phyloP scores from a whole-genome alignment of 768 basidiomycete species.

The Lentinula raphanica region DNA sequence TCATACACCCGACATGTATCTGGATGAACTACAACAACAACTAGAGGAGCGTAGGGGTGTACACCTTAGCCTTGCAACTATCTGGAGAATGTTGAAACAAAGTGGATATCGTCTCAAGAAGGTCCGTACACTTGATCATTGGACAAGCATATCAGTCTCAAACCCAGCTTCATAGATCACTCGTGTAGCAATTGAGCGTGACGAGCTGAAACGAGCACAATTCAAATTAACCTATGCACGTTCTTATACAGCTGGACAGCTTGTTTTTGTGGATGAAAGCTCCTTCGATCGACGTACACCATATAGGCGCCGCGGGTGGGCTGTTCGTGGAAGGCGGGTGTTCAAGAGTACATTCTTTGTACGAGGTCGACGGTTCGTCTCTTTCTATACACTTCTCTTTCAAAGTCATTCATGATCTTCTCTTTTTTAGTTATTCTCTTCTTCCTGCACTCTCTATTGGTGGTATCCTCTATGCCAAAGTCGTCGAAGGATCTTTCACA shows the following conservation, averaged over 20 bases:
- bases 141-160: too few relatives aligned
- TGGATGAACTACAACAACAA: not conserved
- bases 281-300: slow-evolving; percentile 1
- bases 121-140: too few relatives aligned
- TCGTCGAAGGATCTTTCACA: slow-evolving; percentile 20
- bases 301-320: not conserved
- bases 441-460: slow-evolving; percentile 25
- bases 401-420: not conserved
- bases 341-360: not conserved
- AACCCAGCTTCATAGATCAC: too few relatives aligned
- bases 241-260: too few relatives aligned
- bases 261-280: slow-evolving; percentile 5
- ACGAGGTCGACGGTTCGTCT: not conserved
- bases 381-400: not conserved
- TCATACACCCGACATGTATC: not conserved
- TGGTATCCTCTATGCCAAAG: slow-evolving; percentile 12
- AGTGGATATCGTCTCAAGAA: not conserved
- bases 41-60: not conserved
- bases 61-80: not conserved
- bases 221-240: too few relatives aligned
- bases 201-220: too few relatives aligned
- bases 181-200: too few relatives aligned
- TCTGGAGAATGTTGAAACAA: too few relatives aligned
- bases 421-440: slow-evolving; percentile 21
- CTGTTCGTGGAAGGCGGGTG: not conserved